Evolutionary conservation across 2,329 filamentous ascomycete species (phyloP).

Genomic region (Parafenestella ontariensis): DNA sequence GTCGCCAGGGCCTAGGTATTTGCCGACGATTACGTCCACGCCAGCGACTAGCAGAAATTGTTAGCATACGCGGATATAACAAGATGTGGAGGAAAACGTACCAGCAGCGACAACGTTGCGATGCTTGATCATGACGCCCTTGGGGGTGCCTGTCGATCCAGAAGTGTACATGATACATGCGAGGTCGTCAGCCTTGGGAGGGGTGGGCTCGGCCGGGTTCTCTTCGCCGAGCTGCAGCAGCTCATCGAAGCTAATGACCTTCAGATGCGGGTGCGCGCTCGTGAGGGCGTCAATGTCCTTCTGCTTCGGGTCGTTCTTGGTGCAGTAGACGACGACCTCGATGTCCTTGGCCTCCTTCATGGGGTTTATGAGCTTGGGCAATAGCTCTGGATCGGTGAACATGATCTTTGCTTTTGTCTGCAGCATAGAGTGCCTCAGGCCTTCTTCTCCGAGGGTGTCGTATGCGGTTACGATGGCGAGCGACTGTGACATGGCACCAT

Average conservation of each 20-base stretch:
- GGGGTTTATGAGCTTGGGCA: conserved; percentile 61
- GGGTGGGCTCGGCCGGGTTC: conserved; percentile 73
- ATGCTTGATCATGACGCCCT: conserved; percentile 86
- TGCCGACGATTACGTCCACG: conserved; percentile 77
- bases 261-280: conserved; percentile 60
- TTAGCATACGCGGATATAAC: conserved; percentile 12
- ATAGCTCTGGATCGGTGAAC: conserved; percentile 83
- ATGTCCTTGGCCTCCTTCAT: conserved; percentile 64
- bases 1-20: conserved; percentile 79
- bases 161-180: conserved; percentile 87
- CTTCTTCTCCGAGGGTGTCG: conserved; percentile 85
- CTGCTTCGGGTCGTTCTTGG: conserved; percentile 59
- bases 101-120: conserved; percentile 78
- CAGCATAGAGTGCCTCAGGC: conserved; percentile 82
- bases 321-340: conserved; percentile 66
- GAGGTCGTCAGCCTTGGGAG: conserved; percentile 76
- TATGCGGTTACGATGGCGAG: conserved; percentile 94
- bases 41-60: conserved; percentile 67
- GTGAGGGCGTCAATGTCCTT: conserved; percentile 63
- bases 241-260: conserved; percentile 63
- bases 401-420: conserved; percentile 83
- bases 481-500: conserved; percentile 81
- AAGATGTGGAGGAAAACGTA: conserved; percentile 52
- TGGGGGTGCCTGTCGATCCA: conserved; percentile 86
- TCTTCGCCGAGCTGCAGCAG: conserved; percentile 64